Evolutionary conservation across 73 alveolate species (phyloP), one percentile per base, ranked within the genome.

Genomic region (Stentor roeselii): DNA sequence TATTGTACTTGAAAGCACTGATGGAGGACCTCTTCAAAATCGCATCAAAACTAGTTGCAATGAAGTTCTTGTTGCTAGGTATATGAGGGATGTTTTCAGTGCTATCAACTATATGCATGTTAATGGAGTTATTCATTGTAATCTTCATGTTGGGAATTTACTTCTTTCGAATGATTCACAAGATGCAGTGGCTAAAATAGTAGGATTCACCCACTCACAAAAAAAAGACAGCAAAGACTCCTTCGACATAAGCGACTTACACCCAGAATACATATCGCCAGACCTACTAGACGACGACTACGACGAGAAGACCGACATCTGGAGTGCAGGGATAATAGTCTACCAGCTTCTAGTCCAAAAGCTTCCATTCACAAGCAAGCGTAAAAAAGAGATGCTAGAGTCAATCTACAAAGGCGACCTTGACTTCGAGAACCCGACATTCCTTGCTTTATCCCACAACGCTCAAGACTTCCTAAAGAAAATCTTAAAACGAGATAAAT

Each of bases 261-360:
- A n/a, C n/a, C n/a, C n/a, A n/a, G 97, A 93, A 78, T 94, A 94
- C 76, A 76, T 94, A 60, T 92, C 97, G 35, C 98, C 98, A 42
- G 98, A 94, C 78, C 90, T 94, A 42, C 76, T 88, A 36, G 41
- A 84, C 30, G 89, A 88, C n/a, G 67, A 77, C 60, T 88, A 85
- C 37, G 77, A 86, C 39, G 91, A 80, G 34, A 61, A 78, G 82
- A 87, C 90, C 3, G 96, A 90, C 89, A 78, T 92, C 88, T 90
- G 95, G 92, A 75, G 90, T 75, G 58, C 89, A 37, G 96, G 96
- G 15, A 82, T 85, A 3, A 75, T 90, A 36, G 75, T 91, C 60
- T 88, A 86, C 82, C 96, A 94, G 93, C 93, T 94, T 94, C 90
- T 94, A 90, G 94, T 89, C 59, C 96, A 96, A 0, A 82, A 86